These are phyloP conservation scores for Mikania micrantha DNA, from an alignment of 129 eudicot species.

Conservation along the genomic window DNA sequence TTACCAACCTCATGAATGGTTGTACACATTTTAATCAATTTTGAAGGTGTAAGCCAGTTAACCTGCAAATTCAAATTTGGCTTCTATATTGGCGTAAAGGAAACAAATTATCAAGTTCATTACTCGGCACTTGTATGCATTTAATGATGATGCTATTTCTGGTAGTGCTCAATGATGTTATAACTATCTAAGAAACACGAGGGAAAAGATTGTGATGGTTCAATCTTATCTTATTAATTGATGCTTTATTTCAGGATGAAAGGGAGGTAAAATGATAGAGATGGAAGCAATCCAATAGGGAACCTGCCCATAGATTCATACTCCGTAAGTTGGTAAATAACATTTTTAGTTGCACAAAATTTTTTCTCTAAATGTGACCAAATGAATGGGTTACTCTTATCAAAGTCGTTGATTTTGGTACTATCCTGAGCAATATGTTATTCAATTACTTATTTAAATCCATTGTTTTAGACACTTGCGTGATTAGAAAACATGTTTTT, in stretches of 20 bases:
- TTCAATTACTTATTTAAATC: too few species aligned
- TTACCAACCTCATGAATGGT: neutral
- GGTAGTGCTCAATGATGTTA: neutral
- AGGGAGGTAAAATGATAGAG: constrained; percentile 93
- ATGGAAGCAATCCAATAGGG: constrained; percentile 98
- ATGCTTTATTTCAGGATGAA: constrained; percentile 67
- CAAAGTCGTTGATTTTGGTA: neutral
- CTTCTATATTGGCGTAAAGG: neutral
- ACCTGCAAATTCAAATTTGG: neutral
- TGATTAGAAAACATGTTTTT: too few species aligned
- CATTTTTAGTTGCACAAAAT: neutral
- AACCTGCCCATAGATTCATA: constrained; percentile 97
- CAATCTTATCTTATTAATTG: neutral
- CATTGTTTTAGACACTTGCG: too few species aligned
- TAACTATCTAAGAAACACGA: neutral
- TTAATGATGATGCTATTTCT: neutral
- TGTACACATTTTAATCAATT: neutral
- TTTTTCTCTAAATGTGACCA: neutral
- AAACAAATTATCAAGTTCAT: neutral
- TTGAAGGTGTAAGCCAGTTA: neutral
- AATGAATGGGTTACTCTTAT: neutral
- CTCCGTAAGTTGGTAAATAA: constrained; percentile 80
- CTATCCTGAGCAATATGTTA: neutral
- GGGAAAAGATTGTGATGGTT: neutral
- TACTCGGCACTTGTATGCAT: neutral